Evolutionary conservation across 2,329 filamentous ascomycete species (phyloP).

Genomic region (Cladorrhinum sp.): DNA sequence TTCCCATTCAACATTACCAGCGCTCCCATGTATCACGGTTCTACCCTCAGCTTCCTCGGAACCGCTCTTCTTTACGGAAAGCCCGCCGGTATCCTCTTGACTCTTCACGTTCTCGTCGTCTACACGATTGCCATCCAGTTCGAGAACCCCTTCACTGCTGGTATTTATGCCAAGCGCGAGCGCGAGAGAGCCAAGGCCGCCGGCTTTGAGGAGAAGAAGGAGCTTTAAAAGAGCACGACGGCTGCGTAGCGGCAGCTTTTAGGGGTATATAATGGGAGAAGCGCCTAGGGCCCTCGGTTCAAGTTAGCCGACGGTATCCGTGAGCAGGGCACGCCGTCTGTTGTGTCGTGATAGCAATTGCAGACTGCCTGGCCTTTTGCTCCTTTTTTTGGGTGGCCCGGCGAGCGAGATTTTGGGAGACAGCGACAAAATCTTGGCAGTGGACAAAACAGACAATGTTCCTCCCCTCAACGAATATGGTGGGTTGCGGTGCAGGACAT

Average conservation of each 20-base stretch:
- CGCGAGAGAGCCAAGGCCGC: constrained; percentile 46
- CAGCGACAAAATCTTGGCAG: constrained; percentile 10
- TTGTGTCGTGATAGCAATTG: not conserved
- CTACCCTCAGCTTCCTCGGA: constrained; percentile 86
- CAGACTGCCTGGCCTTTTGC: not conserved
- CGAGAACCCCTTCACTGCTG: constrained; percentile 92
- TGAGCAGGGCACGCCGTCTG: constrained; percentile 11
- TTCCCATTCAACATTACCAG: constrained; percentile 93
- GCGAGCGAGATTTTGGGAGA: constrained; percentile 7
- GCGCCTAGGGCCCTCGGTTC: constrained; percentile 13
- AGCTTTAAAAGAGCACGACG: constrained; percentile 38
- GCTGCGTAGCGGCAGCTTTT: constrained; percentile 1
- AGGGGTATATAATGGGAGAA: constrained; percentile 12
- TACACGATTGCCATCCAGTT: constrained; percentile 79
- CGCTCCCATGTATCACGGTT: constrained; percentile 96
- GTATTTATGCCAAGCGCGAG: constrained; percentile 87
- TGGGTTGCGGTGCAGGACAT: constrained; percentile 19
- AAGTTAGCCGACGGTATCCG: not conserved
- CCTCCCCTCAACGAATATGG: constrained; percentile 22
- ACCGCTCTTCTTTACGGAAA: constrained; percentile 81
- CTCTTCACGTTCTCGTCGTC: constrained; percentile 68
- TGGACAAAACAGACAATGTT: constrained; percentile 12
- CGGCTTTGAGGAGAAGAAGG: constrained; percentile 47
- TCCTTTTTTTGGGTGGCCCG: not conserved
- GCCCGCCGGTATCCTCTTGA: constrained; percentile 79